Conservation (phyloP, 2,329 filamentous ascomycete genomes). For the Corynespora cassiicola region DNA sequence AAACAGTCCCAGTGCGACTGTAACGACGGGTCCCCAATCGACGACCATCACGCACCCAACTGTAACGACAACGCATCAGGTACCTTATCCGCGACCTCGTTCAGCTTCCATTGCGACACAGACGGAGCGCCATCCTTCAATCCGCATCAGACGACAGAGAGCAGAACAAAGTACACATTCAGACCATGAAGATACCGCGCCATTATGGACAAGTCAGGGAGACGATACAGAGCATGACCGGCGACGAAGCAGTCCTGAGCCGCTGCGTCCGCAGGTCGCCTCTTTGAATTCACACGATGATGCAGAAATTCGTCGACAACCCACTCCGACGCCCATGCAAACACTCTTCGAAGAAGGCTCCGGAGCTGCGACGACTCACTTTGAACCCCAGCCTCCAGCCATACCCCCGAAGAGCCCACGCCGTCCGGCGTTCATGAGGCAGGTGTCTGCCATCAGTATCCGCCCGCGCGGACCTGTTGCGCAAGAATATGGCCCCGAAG, state of each 20-base stretch:
- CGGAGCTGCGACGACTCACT: conserved; percentile 9
- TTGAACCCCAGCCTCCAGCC: conserved; percentile 19
- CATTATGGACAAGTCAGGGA: no score
- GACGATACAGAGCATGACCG: no score
- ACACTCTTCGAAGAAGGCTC: conserved; percentile 39
- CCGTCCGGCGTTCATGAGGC: conserved; percentile 26
- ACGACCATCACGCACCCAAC: conserved; percentile 35
- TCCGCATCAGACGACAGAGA: conserved; percentile 33
- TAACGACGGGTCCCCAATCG: conserved; percentile 27
- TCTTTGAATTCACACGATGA: conserved; percentile 26
- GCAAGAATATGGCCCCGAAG: conserved; percentile 62
- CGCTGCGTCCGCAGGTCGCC: conserved; percentile 31
- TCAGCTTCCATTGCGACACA: conserved; percentile 18
- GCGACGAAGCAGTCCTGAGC: conserved; percentile 40
- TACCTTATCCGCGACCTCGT: conserved; percentile 17
- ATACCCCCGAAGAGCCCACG: conserved; percentile 15
- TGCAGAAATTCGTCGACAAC: conserved; percentile 31
- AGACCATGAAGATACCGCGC: conserved; percentile 17
- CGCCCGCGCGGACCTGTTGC: conserved; percentile 23
- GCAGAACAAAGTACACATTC: conserved; percentile 9
- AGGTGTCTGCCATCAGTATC: conserved; percentile 34
- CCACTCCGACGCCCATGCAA: conserved; percentile 35
- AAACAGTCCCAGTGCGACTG: conserved; percentile 22
- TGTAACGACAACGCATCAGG: conserved; percentile 32
- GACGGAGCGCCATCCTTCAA: conserved; percentile 29